Conservation (phyloP, 768 basidiomycete genomes). For the Pilatotrama ljubarskyi region DNA sequence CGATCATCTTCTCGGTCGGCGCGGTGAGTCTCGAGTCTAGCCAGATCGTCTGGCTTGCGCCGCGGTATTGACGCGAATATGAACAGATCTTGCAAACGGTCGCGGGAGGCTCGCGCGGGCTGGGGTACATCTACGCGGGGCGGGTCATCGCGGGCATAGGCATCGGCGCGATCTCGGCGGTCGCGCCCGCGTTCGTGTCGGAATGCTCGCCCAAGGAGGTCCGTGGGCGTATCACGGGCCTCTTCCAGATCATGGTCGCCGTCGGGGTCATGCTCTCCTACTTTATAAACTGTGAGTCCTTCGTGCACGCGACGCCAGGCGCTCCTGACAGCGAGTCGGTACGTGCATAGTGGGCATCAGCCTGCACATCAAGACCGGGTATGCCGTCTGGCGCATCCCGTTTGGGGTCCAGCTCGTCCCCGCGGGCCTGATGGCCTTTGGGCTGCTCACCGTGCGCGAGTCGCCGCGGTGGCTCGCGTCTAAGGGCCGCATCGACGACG, state of each 20-base stretch:
- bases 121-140: slow-evolving; percentile 76
- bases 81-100: slow-evolving; percentile 68
- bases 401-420: slow-evolving; percentile 77
- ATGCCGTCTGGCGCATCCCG: slow-evolving; percentile 66
- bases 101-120: slow-evolving; percentile 54
- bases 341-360: slow-evolving; percentile 59
- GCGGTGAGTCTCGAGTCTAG: slow-evolving; percentile 68
- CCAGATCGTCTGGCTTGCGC: neutral
- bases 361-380: slow-evolving; percentile 47
- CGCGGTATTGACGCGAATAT: neutral
- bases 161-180: slow-evolving; percentile 81
- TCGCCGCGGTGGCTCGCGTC: slow-evolving; percentile 79
- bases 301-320: too few species aligned
- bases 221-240: slow-evolving; percentile 80
- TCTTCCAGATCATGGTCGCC: slow-evolving; percentile 88
- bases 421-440: slow-evolving; percentile 67
- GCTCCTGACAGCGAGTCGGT: too few species aligned
- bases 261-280: slow-evolving; percentile 85
- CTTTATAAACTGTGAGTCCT: slow-evolving; percentile 75
- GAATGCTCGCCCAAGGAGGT: slow-evolving; percentile 88
- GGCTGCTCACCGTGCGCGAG: slow-evolving; percentile 71
- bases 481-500: slow-evolving; percentile 54
- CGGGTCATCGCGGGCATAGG: slow-evolving; percentile 80
- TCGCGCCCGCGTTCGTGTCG: slow-evolving; percentile 83
- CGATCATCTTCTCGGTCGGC: slow-evolving; percentile 65